Evolutionary conservation across 768 basidiomycete genomes (phyloP).

Genomic region (Amanita muscaria): DNA sequence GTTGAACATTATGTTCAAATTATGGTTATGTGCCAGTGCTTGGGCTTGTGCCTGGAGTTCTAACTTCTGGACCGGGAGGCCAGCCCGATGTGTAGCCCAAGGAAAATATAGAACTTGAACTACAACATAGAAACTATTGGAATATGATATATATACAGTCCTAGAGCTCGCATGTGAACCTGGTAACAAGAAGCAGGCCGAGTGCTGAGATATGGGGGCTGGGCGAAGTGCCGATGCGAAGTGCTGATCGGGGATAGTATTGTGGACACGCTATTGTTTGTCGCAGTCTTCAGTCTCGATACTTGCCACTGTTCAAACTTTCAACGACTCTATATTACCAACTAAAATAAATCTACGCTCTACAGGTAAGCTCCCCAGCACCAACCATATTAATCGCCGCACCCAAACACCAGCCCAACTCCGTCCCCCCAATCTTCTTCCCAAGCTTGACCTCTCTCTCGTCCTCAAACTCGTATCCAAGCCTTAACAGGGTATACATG

Average conservation of each 20-base stretch:
- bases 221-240: neutral
- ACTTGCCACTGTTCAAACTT: no score
- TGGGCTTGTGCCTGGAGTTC: no score
- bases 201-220: constrained; percentile 1
- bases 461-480: constrained; percentile 85
- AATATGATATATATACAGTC: neutral
- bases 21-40: no score
- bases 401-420: constrained; percentile 90
- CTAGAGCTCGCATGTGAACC: neutral
- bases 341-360: constrained; percentile 16
- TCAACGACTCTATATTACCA: no score
- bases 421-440: constrained; percentile 83
- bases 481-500: constrained; percentile 78
- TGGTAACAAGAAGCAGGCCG: neutral
- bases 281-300: no score
- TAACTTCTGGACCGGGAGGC: no score
- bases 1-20: no score
- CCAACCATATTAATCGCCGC: constrained; percentile 72
- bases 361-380: constrained; percentile 48
- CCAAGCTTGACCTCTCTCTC: constrained; percentile 64
- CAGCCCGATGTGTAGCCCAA: neutral
- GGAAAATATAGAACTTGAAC: neutral
- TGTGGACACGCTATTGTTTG: no score
- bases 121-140: neutral
- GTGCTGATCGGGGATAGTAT: constrained; percentile 4